Conservation (phyloP, 306 rosid species). For the Pterocarpus santalinus region DNA sequence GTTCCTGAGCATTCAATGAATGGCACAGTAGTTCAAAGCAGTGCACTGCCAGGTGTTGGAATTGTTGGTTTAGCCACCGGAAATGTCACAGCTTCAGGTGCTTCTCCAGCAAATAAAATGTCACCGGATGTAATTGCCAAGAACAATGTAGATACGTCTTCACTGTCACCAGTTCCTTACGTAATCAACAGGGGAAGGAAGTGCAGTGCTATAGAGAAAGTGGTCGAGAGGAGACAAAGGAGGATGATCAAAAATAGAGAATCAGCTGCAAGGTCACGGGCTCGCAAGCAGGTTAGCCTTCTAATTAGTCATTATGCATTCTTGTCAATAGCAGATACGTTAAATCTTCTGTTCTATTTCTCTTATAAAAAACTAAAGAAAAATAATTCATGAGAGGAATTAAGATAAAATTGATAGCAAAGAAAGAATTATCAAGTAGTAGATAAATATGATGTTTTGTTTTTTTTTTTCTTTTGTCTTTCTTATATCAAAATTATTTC, state of each 20-base stretch:
- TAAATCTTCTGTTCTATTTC: too few relatives aligned
- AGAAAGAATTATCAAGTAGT: not conserved
- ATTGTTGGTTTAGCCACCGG: constrained; percentile 60
- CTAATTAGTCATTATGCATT: constrained; percentile 11
- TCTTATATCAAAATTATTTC: not conserved
- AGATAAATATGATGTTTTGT: not conserved
- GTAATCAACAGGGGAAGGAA: constrained; percentile 77
- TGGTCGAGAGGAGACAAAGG: constrained; percentile 93
- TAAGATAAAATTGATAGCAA: not conserved
- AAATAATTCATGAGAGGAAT: too few relatives aligned
- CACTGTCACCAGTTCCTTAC: constrained; percentile 76
- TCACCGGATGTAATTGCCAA: constrained; percentile 65
- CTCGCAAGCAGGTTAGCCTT: constrained; percentile 90
- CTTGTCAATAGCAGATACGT: not conserved
- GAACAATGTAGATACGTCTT: constrained; percentile 48
- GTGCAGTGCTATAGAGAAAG: constrained; percentile 70
- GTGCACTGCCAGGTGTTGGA: constrained; percentile 51
- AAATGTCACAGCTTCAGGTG: constrained; percentile 51
- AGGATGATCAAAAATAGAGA: constrained; percentile 98
- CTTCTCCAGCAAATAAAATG: constrained; percentile 64
- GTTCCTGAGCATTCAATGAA: constrained; percentile 64
- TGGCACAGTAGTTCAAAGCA: constrained; percentile 55
- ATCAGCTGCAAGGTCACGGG: constrained; percentile 98
- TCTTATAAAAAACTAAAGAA: too few relatives aligned
- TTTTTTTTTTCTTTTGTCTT: too few relatives aligned